A percentile compares a stretch with the other conserved stretches of the same genome.
These are phyloP conservation scores for Fraxinus floribunda DNA, from an alignment of 305 asterid genomes.

Conservation along the genomic window DNA sequence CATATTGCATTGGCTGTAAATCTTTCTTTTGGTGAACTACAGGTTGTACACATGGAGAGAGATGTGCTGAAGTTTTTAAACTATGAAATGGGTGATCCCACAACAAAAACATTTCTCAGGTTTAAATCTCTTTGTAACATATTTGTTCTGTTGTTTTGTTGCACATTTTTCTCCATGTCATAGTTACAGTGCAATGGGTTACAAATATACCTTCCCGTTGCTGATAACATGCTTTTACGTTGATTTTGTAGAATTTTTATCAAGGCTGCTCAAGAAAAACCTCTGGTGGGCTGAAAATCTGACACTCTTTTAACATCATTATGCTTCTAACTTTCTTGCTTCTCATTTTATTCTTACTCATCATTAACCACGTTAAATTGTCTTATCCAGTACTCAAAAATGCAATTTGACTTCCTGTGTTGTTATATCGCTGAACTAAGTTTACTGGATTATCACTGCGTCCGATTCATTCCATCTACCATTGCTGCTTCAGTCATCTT, in stretches of 20 bases:
- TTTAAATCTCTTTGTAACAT: slow-evolving; percentile 18
- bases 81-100: slow-evolving; percentile 68
- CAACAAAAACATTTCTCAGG: slow-evolving; percentile 73
- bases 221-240: slow-evolving; percentile 8
- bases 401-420: slow-evolving; percentile 50
- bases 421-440: slow-evolving; percentile 65
- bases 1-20: background rate
- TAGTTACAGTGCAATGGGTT: background rate
- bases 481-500: slow-evolving; percentile 70
- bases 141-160: background rate
- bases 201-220: background rate
- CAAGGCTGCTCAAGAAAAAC: slow-evolving; percentile 48
- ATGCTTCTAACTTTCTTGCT: slow-evolving; percentile 11
- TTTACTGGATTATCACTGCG: slow-evolving; percentile 52
- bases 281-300: slow-evolving; percentile 36
- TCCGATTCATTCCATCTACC: slow-evolving; percentile 56
- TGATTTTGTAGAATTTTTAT: slow-evolving; percentile 50
- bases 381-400: slow-evolving; percentile 41
- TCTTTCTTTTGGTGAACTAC: slow-evolving; percentile 12
- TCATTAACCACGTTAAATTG: slow-evolving; percentile 20
- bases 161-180: background rate
- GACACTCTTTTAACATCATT: slow-evolving; percentile 5
- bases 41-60: slow-evolving; percentile 70
- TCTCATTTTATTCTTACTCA: slow-evolving; percentile 6
- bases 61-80: slow-evolving; percentile 60